phyloP scores from a whole-genome alignment of 768 basidiomycete species.

The Boletus rex-veris region DNA sequence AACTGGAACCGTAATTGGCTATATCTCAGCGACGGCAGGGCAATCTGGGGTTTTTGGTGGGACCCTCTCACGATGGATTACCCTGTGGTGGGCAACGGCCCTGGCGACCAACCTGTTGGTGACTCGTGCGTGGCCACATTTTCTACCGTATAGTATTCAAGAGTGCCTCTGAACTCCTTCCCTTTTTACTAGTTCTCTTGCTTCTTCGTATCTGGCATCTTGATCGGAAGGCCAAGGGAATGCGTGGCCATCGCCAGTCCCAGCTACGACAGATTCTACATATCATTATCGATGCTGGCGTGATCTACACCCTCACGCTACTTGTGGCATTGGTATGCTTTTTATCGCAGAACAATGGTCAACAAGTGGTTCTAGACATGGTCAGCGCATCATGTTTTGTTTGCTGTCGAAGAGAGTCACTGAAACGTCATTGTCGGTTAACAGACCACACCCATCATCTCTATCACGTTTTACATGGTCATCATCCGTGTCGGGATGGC shows the following conservation, averaged over 20 bases:
- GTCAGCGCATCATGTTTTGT: not conserved
- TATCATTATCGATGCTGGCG: not conserved
- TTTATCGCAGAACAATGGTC: not conserved
- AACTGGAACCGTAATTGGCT: not conserved
- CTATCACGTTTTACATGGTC: not conserved
- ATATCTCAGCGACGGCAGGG: not conserved
- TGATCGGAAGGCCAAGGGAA: not conserved
- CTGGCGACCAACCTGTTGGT: not conserved
- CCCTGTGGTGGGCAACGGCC: not conserved
- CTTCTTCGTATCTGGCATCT: not conserved
- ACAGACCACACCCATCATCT: not conserved
- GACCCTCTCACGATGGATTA: not conserved
- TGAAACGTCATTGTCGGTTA: not conserved
- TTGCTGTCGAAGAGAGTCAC: not conserved
- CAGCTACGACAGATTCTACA: not conserved
- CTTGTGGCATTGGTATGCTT: not conserved
- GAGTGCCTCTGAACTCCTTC: not conserved
- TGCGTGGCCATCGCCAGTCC: not conserved
- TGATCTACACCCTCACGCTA: not conserved
- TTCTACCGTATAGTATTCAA: not conserved
- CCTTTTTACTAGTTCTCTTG: not conserved
- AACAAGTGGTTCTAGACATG: not conserved
- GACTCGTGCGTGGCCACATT: not conserved
- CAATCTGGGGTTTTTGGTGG: not conserved
- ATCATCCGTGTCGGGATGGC: not conserved